Conservation (phyloP, 2,329 filamentous ascomycete species). For the Coniochaeta sp. region DNA sequence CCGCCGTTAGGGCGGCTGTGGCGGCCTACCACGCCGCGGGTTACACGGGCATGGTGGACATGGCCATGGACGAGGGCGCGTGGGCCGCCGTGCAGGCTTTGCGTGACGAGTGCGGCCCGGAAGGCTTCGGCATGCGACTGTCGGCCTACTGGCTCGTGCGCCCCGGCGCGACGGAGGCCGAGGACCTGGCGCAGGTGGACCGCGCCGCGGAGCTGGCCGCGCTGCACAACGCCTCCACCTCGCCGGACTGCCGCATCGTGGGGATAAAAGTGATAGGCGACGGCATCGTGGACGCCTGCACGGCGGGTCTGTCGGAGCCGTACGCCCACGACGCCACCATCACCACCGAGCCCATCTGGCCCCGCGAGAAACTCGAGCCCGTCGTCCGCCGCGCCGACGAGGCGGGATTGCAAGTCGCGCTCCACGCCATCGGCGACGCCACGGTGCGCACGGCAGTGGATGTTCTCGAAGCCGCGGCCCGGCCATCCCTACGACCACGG, state of each 20-base stretch:
- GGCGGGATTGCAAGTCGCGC: constrained; percentile 50
- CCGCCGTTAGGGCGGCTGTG: constrained; percentile 37
- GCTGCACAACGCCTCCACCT: constrained; percentile 34
- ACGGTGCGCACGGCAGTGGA: constrained; percentile 52
- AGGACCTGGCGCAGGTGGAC: constrained; percentile 41
- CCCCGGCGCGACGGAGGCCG: constrained; percentile 33
- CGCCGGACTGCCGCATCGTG: constrained; percentile 43
- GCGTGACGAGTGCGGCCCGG: constrained; percentile 19
- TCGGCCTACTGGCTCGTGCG: constrained; percentile 49
- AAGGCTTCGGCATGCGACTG: constrained; percentile 34
- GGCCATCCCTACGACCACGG: constrained; percentile 44
- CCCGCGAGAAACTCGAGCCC: constrained; percentile 38
- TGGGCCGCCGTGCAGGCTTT: constrained; percentile 43
- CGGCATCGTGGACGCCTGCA: constrained; percentile 59
- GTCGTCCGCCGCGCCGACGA: constrained; percentile 47
- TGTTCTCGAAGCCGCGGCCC: constrained; percentile 35
- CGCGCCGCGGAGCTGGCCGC: constrained; percentile 37
- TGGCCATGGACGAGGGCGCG: constrained; percentile 51
- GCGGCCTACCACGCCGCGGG: constrained; percentile 39
- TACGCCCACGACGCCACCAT: constrained; percentile 41
- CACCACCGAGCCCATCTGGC: constrained; percentile 47
- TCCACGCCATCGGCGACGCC: constrained; percentile 59
- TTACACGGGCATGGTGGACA: constrained; percentile 48
- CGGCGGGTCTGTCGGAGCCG: constrained; percentile 51
- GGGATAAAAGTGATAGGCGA: constrained; percentile 61